Conservation (phyloP, 352 stramenopile species). For the Peronospora destructor region DNA sequence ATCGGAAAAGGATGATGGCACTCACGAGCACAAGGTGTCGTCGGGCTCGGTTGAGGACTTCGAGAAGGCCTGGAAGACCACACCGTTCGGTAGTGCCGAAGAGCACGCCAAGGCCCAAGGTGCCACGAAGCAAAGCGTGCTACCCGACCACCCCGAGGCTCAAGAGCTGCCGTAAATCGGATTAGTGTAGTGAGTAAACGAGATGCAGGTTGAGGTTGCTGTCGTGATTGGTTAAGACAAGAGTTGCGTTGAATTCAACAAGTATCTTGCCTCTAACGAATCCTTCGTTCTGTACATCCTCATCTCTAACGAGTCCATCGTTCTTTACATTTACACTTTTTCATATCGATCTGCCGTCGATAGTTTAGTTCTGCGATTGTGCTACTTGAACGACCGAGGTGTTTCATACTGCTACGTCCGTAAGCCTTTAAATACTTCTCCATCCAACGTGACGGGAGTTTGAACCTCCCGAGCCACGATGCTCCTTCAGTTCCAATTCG, state of each 20-base stretch:
- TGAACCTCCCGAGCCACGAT: neutral
- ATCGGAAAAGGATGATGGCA: constrained; percentile 37
- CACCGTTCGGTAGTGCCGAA: constrained; percentile 53
- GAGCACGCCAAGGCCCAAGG: constrained; percentile 34
- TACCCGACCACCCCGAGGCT: constrained; percentile 39
- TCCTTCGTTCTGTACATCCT: neutral
- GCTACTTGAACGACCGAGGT: neutral
- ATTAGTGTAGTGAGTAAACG: neutral
- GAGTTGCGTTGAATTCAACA: neutral
- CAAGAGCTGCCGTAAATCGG: constrained; percentile 43
- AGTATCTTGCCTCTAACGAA: neutral
- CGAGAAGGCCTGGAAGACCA: constrained; percentile 43
- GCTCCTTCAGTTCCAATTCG: constrained; percentile 26
- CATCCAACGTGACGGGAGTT: too few species aligned
- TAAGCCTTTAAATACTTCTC: too few species aligned
- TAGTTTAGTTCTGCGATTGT: neutral
- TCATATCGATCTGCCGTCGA: neutral
- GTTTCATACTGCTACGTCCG: constrained; percentile 12
- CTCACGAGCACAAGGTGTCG: constrained; percentile 31
- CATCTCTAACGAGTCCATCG: neutral
- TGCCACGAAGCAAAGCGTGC: constrained; percentile 33
- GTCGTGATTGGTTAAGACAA: constrained; percentile 1
- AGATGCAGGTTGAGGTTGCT: constrained; percentile 19
- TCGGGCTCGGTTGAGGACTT: constrained; percentile 39
- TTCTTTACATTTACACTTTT: neutral